Evolutionary conservation across 768 basidiomycete genomes (phyloP).

Genomic region (Boletus rex-veris): DNA sequence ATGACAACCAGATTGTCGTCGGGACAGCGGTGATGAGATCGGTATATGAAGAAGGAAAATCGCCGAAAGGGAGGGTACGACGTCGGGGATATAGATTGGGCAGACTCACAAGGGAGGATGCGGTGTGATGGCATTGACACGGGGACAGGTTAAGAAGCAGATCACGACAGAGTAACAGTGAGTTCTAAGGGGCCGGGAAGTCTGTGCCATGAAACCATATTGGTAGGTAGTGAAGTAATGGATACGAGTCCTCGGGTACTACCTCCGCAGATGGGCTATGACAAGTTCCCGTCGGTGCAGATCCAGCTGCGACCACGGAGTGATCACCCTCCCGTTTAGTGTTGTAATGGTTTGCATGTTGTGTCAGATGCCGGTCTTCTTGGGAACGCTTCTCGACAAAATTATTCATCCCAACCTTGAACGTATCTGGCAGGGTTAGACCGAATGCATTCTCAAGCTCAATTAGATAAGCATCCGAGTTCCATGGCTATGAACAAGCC

Average conservation of each 20-base stretch:
- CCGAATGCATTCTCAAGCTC: constrained; percentile 16
- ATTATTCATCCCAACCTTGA: constrained; percentile 22
- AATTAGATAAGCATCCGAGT: constrained; percentile 34
- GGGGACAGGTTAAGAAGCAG: constrained; percentile 29
- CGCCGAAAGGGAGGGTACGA: constrained; percentile 20
- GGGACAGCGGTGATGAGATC: constrained; percentile 27
- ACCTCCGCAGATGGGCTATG: constrained; percentile 30
- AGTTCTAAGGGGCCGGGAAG: constrained; percentile 27
- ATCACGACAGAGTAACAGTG: constrained; percentile 14
- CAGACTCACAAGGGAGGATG: constrained; percentile 24
- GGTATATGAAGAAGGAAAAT: constrained; percentile 26
- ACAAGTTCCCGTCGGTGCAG: constrained; percentile 27
- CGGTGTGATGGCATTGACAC: constrained; percentile 31
- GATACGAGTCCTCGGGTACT: constrained; percentile 29
- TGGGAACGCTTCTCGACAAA: constrained; percentile 15
- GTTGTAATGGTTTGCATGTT: constrained; percentile 3
- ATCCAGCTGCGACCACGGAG: constrained; percentile 27
- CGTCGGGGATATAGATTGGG: constrained; percentile 31
- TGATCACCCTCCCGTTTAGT: constrained; percentile 14
- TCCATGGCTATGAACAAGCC: constrained; percentile 18
- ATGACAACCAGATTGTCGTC: constrained; percentile 18
- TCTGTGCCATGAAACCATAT: constrained; percentile 34
- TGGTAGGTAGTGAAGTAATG: constrained; percentile 31
- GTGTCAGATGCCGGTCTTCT: constrained; percentile 18
- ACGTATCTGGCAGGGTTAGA: constrained; percentile 13